These are phyloP conservation scores for Lentinula edodes DNA, from an alignment of 768 basidiomycete species.

Conservation along the genomic window DNA sequence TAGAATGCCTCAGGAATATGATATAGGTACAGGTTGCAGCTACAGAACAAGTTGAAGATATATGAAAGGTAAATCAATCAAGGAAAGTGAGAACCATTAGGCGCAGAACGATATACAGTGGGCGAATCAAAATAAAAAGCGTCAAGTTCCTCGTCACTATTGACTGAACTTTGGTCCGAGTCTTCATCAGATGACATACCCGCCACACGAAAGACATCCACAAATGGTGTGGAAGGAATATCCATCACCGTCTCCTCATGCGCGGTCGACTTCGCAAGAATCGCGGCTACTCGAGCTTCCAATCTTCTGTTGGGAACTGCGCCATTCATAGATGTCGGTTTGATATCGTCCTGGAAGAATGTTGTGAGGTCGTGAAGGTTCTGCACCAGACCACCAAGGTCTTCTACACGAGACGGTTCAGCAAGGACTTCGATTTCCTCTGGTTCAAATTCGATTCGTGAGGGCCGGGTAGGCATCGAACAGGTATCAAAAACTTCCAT, in stretches of 20 bases:
- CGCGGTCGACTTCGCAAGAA: constrained; percentile 74
- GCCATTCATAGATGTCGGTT: constrained; percentile 22
- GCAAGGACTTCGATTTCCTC: constrained; percentile 46
- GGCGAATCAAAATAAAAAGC: constrained; percentile 62
- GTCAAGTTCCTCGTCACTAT: constrained; percentile 45
- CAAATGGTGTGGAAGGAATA: constrained; percentile 73
- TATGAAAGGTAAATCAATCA: constrained; percentile 14
- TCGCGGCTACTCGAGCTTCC: constrained; percentile 77
- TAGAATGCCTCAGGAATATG: background rate
- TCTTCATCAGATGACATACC: constrained; percentile 35
- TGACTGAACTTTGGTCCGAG: constrained; percentile 42
- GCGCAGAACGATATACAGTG: constrained; percentile 35
- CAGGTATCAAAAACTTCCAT: constrained; percentile 85
- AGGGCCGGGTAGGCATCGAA: constrained; percentile 61
- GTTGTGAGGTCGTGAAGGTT: constrained; percentile 72
- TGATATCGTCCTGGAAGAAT: constrained; percentile 57
- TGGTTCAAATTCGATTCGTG: constrained; percentile 69
- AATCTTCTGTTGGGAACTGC: constrained; percentile 52
- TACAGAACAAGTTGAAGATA: background rate
- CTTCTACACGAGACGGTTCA: constrained; percentile 35
- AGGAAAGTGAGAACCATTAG: constrained; percentile 38
- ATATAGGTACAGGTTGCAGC: background rate
- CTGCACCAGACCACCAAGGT: constrained; percentile 73
- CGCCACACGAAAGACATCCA: constrained; percentile 67
- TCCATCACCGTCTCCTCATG: constrained; percentile 40